phyloP scores from a whole-genome alignment of 2,329 filamentous ascomycete species.

The Cyphellophora europaea region DNA sequence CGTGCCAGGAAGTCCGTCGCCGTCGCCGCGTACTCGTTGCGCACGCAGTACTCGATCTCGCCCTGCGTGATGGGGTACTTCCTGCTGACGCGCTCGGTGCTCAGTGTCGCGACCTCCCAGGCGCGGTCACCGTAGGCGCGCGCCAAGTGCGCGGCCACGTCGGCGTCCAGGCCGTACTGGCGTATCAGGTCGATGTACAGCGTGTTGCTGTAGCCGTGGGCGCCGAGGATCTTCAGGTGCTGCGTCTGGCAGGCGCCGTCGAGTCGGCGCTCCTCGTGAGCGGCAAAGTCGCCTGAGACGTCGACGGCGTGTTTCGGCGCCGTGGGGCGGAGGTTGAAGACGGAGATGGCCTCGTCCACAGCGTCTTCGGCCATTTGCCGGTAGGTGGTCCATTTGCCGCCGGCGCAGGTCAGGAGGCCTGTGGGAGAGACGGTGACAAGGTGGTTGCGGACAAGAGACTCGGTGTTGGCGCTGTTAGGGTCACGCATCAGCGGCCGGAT shows the following conservation, averaged over 20 bases:
- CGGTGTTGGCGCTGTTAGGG: slow-evolving; percentile 74
- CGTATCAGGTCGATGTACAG: slow-evolving; percentile 94
- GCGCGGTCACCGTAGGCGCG: slow-evolving; percentile 85
- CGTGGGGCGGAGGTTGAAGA: slow-evolving; percentile 15
- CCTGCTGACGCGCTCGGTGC: slow-evolving; percentile 56
- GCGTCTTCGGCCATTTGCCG: slow-evolving; percentile 30
- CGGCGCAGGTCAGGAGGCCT: slow-evolving; percentile 74
- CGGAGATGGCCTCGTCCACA: slow-evolving; percentile 10
- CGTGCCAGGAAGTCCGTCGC: slow-evolving; percentile 81
- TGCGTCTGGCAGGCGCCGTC: slow-evolving; percentile 76
- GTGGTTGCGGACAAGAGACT: slow-evolving; percentile 80
- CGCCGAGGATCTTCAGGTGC: slow-evolving; percentile 68
- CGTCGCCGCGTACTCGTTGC: slow-evolving; percentile 85
- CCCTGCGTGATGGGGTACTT: slow-evolving; percentile 92
- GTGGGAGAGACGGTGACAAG: slow-evolving; percentile 70
- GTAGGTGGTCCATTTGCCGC: slow-evolving; percentile 90
- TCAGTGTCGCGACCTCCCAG: slow-evolving; percentile 76
- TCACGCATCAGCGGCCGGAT: slow-evolving; percentile 80
- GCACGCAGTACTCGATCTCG: slow-evolving; percentile 79
- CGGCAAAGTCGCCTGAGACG: not conserved
- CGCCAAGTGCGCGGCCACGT: slow-evolving; percentile 80
- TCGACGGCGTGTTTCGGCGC: slow-evolving; percentile 3
- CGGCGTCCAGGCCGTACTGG: slow-evolving; percentile 83
- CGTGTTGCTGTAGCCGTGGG: slow-evolving; percentile 79
- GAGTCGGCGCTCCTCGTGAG: slow-evolving; percentile 3